Base-by-base conservation (phyloP, 2,329 filamentous ascomycete species). In the Huntiella abstrusa region DNA sequence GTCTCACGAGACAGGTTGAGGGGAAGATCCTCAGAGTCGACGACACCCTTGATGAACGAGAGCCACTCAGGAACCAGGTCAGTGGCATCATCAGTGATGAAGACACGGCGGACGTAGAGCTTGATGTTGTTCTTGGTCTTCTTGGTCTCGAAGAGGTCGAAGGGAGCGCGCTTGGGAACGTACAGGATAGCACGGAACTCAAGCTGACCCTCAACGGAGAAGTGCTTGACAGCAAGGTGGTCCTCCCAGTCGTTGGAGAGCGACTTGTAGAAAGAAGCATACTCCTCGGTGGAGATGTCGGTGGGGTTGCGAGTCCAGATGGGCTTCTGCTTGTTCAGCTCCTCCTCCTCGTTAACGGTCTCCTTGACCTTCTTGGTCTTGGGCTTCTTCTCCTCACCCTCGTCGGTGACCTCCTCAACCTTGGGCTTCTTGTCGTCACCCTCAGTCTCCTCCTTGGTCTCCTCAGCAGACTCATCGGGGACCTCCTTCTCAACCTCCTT, bases 101-200 rank as follows among this genome's bases (percentile, higher is more conserved):
- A 98, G 68, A 98, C 91, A 65, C 91, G 91, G 66, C 91, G 88
- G 62, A 98, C 91, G 71, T 98, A 98, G 59, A 98, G 81, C 82
- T 98, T 98, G 79, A 98, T 96, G 83, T 98, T 98, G 83, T 96
- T 98, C 86, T 98, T 98, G 64, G 88, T 95, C 83, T 95, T 94
- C 85, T 98, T 98, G 64, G 88, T 95, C 83, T 98, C 91, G 66
- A 98, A 98, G 53, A 98, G 83, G 63, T 98, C 91, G 67, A 98
- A 98, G 59, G 91, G 91, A 67, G 91, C 91, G 60, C 91, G 88
- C 84, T 98, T 96, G 64, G 91, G 91, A 47, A 98, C 88, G 74
- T 92, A 98, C 64, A 98, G 86, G 68, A 98, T 94, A 56, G 91
- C 91, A 55, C 88, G 88, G 86, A 98, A 98, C 73, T 98, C 91